phyloP scores from a whole-genome alignment of 2,329 filamentous ascomycete genomes.

The Colletotrichum falcatum region DNA sequence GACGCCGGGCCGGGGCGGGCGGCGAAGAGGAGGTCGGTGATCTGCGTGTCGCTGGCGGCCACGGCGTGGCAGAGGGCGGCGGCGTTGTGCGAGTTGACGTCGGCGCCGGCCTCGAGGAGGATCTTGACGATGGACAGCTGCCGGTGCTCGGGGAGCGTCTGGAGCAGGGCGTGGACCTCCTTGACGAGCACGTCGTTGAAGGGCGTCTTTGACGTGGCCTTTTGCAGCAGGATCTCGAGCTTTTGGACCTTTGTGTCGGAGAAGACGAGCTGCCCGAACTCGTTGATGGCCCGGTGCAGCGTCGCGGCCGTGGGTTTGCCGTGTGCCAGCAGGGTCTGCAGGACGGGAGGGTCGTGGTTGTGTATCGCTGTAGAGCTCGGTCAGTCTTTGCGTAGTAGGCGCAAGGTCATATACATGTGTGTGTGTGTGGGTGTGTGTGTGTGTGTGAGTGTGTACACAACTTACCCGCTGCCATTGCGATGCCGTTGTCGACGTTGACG shows the following conservation, averaged over 20 bases:
- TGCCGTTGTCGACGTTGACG: constrained; percentile 61
- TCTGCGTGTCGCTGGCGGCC: constrained; percentile 55
- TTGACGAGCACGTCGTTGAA: constrained; percentile 60
- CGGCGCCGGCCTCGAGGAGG: constrained; percentile 63
- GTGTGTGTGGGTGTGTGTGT: too few relatives aligned
- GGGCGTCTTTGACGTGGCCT: constrained; percentile 56
- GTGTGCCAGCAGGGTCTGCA: constrained; percentile 60
- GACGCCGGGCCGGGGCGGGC: constrained; percentile 56
- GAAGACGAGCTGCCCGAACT: constrained; percentile 57
- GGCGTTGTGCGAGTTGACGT: constrained; percentile 66
- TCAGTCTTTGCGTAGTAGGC: not conserved
- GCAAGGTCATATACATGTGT: too few relatives aligned
- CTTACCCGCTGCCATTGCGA: constrained; percentile 55
- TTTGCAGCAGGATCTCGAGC: constrained; percentile 59
- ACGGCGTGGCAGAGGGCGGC: constrained; percentile 65
- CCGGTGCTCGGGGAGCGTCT: constrained; percentile 52
- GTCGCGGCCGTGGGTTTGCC: constrained; percentile 59
- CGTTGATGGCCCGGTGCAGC: constrained; percentile 57
- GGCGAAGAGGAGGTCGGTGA: constrained; percentile 63
- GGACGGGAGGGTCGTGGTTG: constrained; percentile 60
- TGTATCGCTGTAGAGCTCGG: constrained; percentile 50
- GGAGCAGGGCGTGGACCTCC: constrained; percentile 62
- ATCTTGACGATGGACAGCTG: constrained; percentile 58
- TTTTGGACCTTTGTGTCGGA: constrained; percentile 62
- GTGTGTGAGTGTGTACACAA: too few relatives aligned